Evolutionary conservation across 495 filamentous ascomycete species (phyloP), one percentile per base, ranked within the genome.

Genomic region (Penicillium fimorum): DNA sequence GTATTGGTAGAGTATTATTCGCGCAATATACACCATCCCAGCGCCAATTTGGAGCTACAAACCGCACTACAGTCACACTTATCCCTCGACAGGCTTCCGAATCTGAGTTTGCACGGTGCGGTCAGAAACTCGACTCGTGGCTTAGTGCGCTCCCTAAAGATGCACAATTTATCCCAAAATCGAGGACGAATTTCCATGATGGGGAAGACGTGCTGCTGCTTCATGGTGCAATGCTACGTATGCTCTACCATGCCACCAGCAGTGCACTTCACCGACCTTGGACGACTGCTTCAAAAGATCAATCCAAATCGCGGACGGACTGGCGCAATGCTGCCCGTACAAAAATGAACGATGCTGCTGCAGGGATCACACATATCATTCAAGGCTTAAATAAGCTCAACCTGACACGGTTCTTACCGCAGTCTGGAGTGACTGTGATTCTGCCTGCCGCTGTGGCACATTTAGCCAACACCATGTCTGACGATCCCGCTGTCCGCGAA

Each of bases 401-500:
- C 37, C 79, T 96, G 1, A 89, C 88, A 17, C 81, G 77, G 18
- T 95, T 85, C 62, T 79, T 96, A 1, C 90, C 91, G 11, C 91
- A 91, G 22, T 88, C 88, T 5, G 90, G 90, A 24, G 88, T 95
- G 20, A 96, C 91, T 0, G 89, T 93, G 13, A 84, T 95, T 17
- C 79, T 93, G 13, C 91, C 90, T 0, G 90, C 91, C 9, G 89
- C 92, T 64, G 92, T 95, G 44, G 89, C 91, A 44, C 90, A 96
- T 64, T 76, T 96, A 25, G 80, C 92, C 3, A 89, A 94, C 62
- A 89, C 91, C 68, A 91, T 88, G 70, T 87, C 84, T 11, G 83
- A 82, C 25, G 82, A 89, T 47, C 82, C 83, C 11, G 79, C 82
- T 30, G 82, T 86, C 8, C 80, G 88, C 15, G 78, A 85, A 25